Evolutionary conservation across 257 asterid species (phyloP), one percentile per base, ranked within the genome.

Genomic region (Capsicum pubescens): DNA sequence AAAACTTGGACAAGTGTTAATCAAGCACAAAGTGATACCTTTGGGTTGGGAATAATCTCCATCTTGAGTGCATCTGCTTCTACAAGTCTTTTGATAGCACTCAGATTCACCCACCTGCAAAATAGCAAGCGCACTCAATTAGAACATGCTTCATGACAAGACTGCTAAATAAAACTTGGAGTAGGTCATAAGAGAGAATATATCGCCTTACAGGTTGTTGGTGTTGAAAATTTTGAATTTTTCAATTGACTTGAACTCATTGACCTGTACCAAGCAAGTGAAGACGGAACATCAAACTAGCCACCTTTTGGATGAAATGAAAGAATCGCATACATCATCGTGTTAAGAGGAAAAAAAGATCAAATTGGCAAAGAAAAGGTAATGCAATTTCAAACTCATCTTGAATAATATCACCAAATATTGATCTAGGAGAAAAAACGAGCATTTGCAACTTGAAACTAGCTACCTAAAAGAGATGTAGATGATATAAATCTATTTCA

Each of bases 41-140:
- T 97, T 19, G 98, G 99, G 91, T 97, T 97, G 70, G 98, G 99
- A 84, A 97, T 97, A 81, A 95, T 97, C 89, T 97, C 99, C 99
- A 93, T 95, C 91, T 95, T 91, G 84, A 97, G 87, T 52, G 98
- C 95, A 78, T 91, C 92, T 60, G 86, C 94, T 92, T 89, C 81
- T 57, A 97, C 98, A 82, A 95, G 97, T 89, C 98, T 93, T 88
- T 93, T 88, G 88, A 97, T 93, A 46, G 99, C 98, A 64, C 88
- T 85, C 89, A 97, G 87, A 90, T 93, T 97, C 87, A 95, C 95
- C 99, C 99, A 97, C 93, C 99, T 97, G 91, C 90, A 88, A 2
- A 77, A 0, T 0, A 26, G 64, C 14, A 54, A 77, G 1, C 64
- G 5, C 19, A 15, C 44, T 54, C 1, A n/a, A 50, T 77, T 64